A percentile compares a stretch with the other conserved stretches of the same genome.
Conservation (phyloP, 139 green algal species). For the Raphidocelis subcapitata region DNA sequence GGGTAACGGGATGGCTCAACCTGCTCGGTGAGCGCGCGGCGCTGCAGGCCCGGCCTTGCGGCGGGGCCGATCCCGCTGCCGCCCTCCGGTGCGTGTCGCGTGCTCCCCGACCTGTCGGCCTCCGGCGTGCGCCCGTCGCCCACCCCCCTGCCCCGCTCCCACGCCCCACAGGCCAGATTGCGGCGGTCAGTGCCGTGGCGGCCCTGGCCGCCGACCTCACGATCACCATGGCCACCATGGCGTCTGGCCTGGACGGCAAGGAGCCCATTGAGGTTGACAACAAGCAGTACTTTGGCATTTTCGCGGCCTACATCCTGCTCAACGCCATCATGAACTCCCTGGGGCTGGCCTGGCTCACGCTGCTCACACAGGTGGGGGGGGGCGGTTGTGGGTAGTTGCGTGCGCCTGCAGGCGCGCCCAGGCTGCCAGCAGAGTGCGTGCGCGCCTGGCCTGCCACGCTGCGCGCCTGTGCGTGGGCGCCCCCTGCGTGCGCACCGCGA, state of each 20-base stretch:
- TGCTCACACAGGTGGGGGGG: conserved; percentile 5
- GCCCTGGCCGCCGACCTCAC: conserved; percentile 13
- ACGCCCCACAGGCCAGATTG: conserved; percentile 10
- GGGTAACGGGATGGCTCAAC: conserved; percentile 33
- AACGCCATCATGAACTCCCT: conserved; percentile 33
- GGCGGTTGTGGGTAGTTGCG: too few species aligned
- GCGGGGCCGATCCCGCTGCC: neutral
- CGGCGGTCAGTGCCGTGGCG: conserved; percentile 19
- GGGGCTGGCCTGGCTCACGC: conserved; percentile 20
- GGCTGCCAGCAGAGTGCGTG: too few species aligned
- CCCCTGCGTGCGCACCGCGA: neutral
- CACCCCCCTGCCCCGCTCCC: too few species aligned
- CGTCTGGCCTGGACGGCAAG: neutral
- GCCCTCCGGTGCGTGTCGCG: too few species aligned
- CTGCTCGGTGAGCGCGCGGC: conserved; percentile 27
- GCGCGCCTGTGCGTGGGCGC: too few species aligned
- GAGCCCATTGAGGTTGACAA: conserved; percentile 4
- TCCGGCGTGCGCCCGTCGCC: too few species aligned
- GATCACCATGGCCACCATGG: conserved; percentile 15
- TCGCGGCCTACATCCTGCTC: conserved; percentile 24
- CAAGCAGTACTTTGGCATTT: conserved; percentile 33
- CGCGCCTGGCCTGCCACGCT: too few species aligned
- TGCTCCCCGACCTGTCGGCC: too few species aligned
- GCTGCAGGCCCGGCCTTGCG: conserved; percentile 14
- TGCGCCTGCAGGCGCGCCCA: too few species aligned